A percentile compares a stretch with the other conserved stretches of the same genome.
Evolutionary conservation across 495 filamentous ascomycete genomes (phyloP).

Genomic region (Pyrenula massariospora): DNA sequence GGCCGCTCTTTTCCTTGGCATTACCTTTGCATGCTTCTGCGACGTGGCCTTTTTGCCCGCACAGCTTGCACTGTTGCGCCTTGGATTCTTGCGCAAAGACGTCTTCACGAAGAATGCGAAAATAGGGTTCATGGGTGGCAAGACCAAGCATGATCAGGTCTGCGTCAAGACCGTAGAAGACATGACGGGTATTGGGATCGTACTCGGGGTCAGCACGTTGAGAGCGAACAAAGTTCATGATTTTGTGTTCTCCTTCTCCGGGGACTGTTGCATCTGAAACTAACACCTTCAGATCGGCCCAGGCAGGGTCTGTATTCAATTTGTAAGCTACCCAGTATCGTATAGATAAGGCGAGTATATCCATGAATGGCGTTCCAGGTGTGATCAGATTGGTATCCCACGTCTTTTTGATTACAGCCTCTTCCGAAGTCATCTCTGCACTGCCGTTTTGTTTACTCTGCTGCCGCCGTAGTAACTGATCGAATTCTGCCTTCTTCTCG

Average conservation of each 20-base stretch:
- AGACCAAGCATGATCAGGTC: conserved; percentile 98
- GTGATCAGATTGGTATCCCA: conserved; percentile 99
- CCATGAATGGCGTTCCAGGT: conserved; percentile 97
- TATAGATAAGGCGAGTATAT: conserved; percentile 80
- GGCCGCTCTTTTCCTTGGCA: conserved; percentile 71
- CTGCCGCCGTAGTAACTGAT: conserved; percentile 64
- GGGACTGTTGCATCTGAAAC: conserved; percentile 97
- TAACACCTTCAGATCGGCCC: conserved; percentile 91
- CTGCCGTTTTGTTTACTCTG: conserved; percentile 43
- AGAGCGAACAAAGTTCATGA: conserved; percentile 95
- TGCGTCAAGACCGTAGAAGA: conserved; percentile 91
- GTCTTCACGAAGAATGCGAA: conserved; percentile 92
- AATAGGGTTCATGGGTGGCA: conserved; percentile 94
- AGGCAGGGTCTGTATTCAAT: conserved; percentile 91
- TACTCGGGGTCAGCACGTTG: conserved; percentile 83
- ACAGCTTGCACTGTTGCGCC: conserved; percentile 67
- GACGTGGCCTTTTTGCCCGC: conserved; percentile 83
- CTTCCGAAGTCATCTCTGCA: conserved; percentile 44
- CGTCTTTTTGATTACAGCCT: conserved; percentile 70
- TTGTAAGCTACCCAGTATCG: conserved; percentile 96
- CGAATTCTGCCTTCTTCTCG: conserved; percentile 75
- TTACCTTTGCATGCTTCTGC: conserved; percentile 72
- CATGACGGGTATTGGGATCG: conserved; percentile 92
- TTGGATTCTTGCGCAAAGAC: conserved; percentile 86
- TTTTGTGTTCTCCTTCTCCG: conserved; percentile 98